These are phyloP conservation scores for Penicillium goetzii DNA, from an alignment of 495 filamentous ascomycete species.

Conservation along the genomic window DNA sequence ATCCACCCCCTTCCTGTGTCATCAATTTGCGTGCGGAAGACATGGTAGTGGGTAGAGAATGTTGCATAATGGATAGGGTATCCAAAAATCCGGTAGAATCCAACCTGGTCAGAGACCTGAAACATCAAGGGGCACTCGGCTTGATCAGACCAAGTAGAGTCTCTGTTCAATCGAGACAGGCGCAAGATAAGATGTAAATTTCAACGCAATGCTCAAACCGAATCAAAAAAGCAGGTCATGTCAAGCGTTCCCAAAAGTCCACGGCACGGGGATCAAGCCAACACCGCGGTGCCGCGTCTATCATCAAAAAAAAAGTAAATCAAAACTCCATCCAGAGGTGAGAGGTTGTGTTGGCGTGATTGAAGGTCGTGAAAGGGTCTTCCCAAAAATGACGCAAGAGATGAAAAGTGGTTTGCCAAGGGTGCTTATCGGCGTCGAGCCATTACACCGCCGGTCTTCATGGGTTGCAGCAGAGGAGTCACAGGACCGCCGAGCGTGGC, in stretches of 20 bases:
- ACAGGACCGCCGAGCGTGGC: constrained; percentile 53
- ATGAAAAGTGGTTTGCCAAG: constrained; percentile 15
- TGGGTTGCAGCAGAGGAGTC: constrained; percentile 47
- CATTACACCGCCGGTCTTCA: constrained; percentile 49
- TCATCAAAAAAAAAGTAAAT: constrained; percentile 18
- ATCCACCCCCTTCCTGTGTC: neutral
- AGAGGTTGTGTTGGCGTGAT: constrained; percentile 9
- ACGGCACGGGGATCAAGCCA: constrained; percentile 1
- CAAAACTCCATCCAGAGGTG: constrained; percentile 23
- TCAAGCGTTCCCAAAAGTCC: constrained; percentile 11
- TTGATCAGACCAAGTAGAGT: neutral
- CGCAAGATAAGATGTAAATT: neutral
- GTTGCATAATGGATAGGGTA: neutral
- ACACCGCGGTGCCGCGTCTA: neutral
- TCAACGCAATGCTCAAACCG: constrained; percentile 15
- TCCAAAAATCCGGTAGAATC: neutral
- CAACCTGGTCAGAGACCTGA: neutral
- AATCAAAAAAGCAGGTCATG: constrained; percentile 17
- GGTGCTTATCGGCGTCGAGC: constrained; percentile 41
- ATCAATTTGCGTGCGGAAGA: constrained; percentile 3
- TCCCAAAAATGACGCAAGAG: neutral
- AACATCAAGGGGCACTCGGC: neutral
- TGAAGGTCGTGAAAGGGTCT: neutral
- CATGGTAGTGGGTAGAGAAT: neutral
- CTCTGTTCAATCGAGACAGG: neutral